These are phyloP conservation scores for Trichaptum fuscoviolaceum DNA, from an alignment of 768 basidiomycete species.

Conservation along the genomic window DNA sequence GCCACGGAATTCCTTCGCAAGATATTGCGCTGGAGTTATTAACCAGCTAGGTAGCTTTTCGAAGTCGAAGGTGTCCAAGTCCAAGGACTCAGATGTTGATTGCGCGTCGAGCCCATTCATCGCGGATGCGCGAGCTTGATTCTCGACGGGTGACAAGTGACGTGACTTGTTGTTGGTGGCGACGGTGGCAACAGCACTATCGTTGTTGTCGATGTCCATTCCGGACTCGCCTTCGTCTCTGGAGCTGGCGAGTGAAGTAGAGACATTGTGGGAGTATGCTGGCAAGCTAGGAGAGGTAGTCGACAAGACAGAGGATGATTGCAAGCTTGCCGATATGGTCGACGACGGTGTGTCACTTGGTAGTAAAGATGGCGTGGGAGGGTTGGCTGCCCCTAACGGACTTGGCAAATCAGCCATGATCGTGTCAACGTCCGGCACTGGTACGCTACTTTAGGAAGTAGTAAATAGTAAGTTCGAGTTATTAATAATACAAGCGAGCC, in stretches of 20 bases:
- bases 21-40: background rate
- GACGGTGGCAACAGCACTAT: background rate
- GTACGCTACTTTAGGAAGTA: background rate
- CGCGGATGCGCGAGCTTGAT: too few species aligned
- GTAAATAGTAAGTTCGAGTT: background rate
- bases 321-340: too few species aligned
- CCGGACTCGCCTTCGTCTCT: background rate
- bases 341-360: too few species aligned
- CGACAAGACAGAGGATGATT: background rate
- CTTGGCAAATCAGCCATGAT: too few species aligned
- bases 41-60: background rate
- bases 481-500: background rate
- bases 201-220: background rate
- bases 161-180: background rate
- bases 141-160: background rate
- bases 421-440: too few species aligned
- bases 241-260: too few species aligned
- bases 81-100: background rate
- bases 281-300: background rate
- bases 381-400: too few species aligned
- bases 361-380: too few species aligned
- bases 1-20: background rate
- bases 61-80: background rate
- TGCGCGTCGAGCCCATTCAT: too few species aligned
- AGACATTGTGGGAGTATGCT: background rate